These are phyloP conservation scores for Penstemon davidsonii DNA, from an alignment of 257 asterid genomes.

Conservation along the genomic window DNA sequence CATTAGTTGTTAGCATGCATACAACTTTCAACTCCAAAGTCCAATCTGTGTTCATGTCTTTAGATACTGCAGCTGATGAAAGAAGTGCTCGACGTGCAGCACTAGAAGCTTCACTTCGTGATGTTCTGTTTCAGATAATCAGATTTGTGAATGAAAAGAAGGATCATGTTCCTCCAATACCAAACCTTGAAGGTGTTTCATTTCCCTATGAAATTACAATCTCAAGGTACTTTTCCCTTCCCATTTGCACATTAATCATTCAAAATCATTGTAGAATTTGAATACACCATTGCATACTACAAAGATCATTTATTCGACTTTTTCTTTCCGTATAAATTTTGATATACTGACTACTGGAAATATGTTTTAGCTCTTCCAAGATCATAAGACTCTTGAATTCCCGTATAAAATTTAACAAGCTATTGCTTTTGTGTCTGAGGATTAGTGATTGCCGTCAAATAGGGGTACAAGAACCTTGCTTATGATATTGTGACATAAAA, in stretches of 20 bases:
- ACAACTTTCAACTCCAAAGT: constrained; percentile 3
- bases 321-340: neutral
- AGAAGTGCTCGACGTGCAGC: constrained; percentile 74
- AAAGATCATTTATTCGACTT: neutral
- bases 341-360: neutral
- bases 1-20: neutral
- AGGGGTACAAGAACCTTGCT: neutral
- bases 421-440: neutral
- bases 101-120: constrained; percentile 76
- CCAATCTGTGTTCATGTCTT: constrained; percentile 19
- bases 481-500: neutral
- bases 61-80: constrained; percentile 61
- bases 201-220: constrained; percentile 88
- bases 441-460: neutral
- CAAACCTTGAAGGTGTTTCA: constrained; percentile 78
- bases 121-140: constrained; percentile 86
- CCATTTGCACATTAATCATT: neutral
- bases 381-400: neutral
- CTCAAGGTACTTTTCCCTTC: constrained; percentile 61
- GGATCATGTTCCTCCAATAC: constrained; percentile 89
- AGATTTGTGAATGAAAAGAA: constrained; percentile 89
- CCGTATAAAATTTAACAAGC: constrained; percentile 1
- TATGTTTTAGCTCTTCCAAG: neutral
- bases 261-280: constrained; percentile 11
- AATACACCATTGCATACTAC: constrained; percentile 10